Base-by-base conservation (phyloP, 768 basidiomycete species). In the Zangia roseola region DNA sequence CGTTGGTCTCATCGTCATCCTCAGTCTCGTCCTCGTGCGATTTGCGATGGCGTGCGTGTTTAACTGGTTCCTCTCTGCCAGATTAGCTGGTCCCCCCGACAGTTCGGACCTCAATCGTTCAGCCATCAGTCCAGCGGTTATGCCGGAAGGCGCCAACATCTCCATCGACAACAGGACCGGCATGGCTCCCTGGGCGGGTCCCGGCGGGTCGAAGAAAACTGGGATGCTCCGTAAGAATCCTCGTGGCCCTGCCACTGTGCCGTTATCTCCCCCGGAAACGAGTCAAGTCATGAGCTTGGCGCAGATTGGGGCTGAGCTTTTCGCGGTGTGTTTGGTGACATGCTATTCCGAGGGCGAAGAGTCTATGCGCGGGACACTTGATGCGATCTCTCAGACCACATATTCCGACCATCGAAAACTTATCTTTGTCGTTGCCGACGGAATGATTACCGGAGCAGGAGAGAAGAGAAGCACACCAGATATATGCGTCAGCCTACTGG, bases 271-370 rank as follows among this genome's bases (percentile, higher is more conserved):
- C 49, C 77, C 72, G 40, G 59, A 75, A 12, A 76, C 78, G 4
- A 57, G 67, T 34, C 70, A 80, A 6, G 62, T 67, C 40, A 86
- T 98, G 79, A 87, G 83, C 50, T 75, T 95, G 51, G 79, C 91
- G 0, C 86, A 93, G 58, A 98, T 98, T 55, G 97, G 97, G 12
- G 81, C 91, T 2, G 97, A 99, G 64, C 78, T 98, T 26, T 99
- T 97, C 65, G 86, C 91, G 2, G 85, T 98, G 33, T 97, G 94
- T 67, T 76, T 99, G 49, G 91, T 99, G 6, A 98, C 97, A 2
- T 98, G 97, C 64, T 99, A 99, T 66, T 95, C 92, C 1, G 97
- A 99, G 71, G 94, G 94, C 41, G 90, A 92, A 69, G 93, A 94
- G 31, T 93, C 91, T 1, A 74, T 99, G 59, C 79, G 91, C 49